Percentiles rank a stretch among this genome's conserved stretches.
Conservation (phyloP, 306 rosid species). For the Alnus glutinosa region DNA sequence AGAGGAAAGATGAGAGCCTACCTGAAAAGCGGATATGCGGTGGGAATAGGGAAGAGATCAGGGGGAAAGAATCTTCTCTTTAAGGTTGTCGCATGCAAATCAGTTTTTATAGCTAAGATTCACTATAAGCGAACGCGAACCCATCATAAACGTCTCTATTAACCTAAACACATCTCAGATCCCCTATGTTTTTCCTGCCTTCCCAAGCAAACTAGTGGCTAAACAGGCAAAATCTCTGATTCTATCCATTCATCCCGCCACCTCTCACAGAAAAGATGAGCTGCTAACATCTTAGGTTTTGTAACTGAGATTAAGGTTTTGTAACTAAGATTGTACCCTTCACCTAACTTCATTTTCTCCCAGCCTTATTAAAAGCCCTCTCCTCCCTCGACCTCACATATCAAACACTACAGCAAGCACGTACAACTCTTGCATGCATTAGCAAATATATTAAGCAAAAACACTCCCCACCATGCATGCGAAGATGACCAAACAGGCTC, state of each 20-base stretch:
- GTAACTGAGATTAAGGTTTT: constrained; percentile 4
- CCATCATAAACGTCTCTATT: neutral
- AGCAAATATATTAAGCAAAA: neutral
- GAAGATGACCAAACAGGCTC: constrained; percentile 35
- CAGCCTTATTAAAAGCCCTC: constrained; percentile 30
- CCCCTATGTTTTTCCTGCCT: constrained; percentile 33
- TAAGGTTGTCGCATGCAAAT: neutral
- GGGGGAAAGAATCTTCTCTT: constrained; percentile 79
- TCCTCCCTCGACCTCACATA: constrained; percentile 22
- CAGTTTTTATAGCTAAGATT: neutral
- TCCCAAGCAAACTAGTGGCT: constrained; percentile 43
- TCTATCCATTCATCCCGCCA: constrained; percentile 29
- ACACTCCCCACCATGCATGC: neutral
- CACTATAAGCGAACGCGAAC: neutral
- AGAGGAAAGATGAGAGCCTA: constrained; percentile 36
- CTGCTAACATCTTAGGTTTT: constrained; percentile 12
- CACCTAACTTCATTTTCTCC: constrained; percentile 20
- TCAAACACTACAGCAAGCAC: neutral
- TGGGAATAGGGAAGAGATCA: constrained; percentile 74
- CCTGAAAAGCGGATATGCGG: constrained; percentile 77
- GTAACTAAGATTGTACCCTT: constrained; percentile 8
- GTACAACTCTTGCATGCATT: neutral
- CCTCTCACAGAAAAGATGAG: constrained; percentile 34
- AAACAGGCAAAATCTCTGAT: constrained; percentile 22
- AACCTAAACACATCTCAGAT: neutral